Evolutionary conservation across 176 grass and related monocot genomes (phyloP).

Genomic region (Lolium multiflorum): DNA sequence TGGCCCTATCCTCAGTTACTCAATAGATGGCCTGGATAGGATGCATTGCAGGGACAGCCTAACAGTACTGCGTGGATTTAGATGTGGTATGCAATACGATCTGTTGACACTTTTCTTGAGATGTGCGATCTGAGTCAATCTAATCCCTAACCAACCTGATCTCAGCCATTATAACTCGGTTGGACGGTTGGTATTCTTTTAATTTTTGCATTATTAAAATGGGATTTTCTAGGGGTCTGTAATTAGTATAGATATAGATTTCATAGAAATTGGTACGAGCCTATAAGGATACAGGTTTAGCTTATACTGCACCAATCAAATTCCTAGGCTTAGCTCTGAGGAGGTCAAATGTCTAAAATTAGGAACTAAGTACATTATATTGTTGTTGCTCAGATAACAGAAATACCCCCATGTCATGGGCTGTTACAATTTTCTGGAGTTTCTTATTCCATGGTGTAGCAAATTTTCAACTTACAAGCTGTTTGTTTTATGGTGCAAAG

Average conservation of each 20-base stretch:
- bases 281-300: background rate
- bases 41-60: background rate
- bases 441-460: background rate
- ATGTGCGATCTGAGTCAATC: background rate
- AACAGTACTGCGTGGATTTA: background rate
- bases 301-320: conserved; percentile 17
- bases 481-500: conserved; percentile 26
- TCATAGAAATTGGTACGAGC: background rate
- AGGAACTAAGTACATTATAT: background rate
- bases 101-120: background rate
- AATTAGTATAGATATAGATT: background rate
- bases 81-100: background rate
- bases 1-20: background rate
- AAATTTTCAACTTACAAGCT: background rate
- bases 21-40: too few relatives aligned
- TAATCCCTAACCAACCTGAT: background rate
- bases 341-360: background rate
- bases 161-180: background rate
- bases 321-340: background rate
- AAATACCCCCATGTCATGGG: background rate
- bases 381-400: background rate
- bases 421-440: background rate
- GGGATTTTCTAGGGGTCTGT: background rate
- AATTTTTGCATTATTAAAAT: background rate
- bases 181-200: background rate